Evolutionary conservation across 768 basidiomycete species (phyloP), one percentile per base, ranked within the genome.

Genomic region (Dentipellis fragilis): DNA sequence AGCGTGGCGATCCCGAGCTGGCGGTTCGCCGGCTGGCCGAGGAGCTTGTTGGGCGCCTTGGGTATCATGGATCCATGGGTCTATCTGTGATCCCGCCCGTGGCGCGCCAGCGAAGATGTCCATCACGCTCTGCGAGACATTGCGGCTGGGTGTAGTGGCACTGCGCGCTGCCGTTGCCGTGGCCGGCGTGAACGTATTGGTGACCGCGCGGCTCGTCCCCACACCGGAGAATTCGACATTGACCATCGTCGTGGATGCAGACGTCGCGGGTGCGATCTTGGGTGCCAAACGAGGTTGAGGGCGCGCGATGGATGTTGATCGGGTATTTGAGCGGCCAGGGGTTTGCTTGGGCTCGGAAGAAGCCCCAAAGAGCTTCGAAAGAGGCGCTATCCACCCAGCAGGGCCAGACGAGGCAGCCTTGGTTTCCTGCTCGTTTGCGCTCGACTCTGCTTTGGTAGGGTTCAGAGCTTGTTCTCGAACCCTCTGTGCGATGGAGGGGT

Each of bases 41-140:
- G 47, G 37, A 16, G 47, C 49, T 23, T 46, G 63, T 52, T 51
- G 29, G 34, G 39, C 56, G 51, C 42, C 39, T 64, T 65, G 8
- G 85, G 79, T 1, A 89, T 62, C 4, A 90, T 78, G 37, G n/a
- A 91, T 74, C 90, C 91, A 93, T 12, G 85, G 77, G 57, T 91
- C 89, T 21, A 72, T 68, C 0, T n/a, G 7, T 10, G 71, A 59
- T 3, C 70, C 67, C 29, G 71, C 68, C 36, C 72, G 72, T 23
- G 86, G 85, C 2, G 92, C 93, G 38, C 95, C 95, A 0, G 93
- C 95, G 63, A 98, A 98, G 59, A 99, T 96, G 36, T 81, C 85
- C 80, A 90, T 87, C 23, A 94, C 71, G 53, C 72, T 76, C 42
- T 65, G 62, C 3, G 66, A 66, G 2, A 60, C 54, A 52, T 51